Conservation (phyloP, 495 filamentous ascomycete species). For the Apiosordaria backusii region DNA sequence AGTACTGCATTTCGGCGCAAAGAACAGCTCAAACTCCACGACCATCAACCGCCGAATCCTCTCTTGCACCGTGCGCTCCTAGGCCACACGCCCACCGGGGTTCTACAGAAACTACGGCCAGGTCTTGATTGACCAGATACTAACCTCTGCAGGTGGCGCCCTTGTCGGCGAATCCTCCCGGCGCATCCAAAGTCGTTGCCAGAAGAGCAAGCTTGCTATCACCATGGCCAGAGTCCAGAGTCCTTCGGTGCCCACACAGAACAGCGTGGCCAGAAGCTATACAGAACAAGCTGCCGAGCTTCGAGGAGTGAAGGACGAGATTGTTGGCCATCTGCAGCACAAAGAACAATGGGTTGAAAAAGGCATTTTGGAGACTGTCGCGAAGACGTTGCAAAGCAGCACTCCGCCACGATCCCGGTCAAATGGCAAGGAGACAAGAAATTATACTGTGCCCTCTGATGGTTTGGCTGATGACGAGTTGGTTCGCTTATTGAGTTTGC, state of each 20-base stretch:
- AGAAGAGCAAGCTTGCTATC: neutral
- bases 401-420: conserved; percentile 29
- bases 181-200: neutral
- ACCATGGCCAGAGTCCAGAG: conserved; percentile 32
- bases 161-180: no score
- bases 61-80: no score
- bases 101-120: no score
- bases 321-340: conserved; percentile 81
- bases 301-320: conserved; percentile 75
- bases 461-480: conserved; percentile 54
- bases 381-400: conserved; percentile 52
- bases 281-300: conserved; percentile 62
- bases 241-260: conserved; percentile 55
- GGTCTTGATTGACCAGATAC: neutral
- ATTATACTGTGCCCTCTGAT: conserved; percentile 24
- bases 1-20: no score
- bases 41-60: no score
- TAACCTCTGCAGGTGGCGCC: no score
- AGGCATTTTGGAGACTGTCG: conserved; percentile 67
- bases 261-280: conserved; percentile 57
- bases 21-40: no score
- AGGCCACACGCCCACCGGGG: no score
- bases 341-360: conserved; percentile 71
- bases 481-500: conserved; percentile 70
- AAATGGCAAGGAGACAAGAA: conserved; percentile 37